Evolutionary conservation across 108 stramenopile species (phyloP).

Genomic region (Conticribra weissflogii): DNA sequence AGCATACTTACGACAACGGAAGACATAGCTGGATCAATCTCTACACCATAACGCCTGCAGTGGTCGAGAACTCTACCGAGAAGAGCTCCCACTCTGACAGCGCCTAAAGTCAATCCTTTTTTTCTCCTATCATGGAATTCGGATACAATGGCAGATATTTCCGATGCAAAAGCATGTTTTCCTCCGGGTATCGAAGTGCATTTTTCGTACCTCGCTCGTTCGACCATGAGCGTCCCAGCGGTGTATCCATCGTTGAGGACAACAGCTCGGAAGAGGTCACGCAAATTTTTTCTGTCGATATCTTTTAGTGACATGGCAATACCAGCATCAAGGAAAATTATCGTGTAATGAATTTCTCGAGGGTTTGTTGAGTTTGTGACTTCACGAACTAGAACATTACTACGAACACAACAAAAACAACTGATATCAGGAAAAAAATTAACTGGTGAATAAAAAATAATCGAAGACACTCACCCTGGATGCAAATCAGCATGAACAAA

Average conservation of each 20-base stretch:
- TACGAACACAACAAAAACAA: slow-evolving; percentile 2
- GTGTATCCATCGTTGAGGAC: slow-evolving; percentile 82
- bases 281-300: slow-evolving; percentile 76
- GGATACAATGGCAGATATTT: slow-evolving; percentile 74
- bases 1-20: slow-evolving; percentile 85
- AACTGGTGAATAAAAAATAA: no score
- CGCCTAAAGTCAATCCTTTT: slow-evolving; percentile 85
- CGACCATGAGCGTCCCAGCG: slow-evolving; percentile 89
- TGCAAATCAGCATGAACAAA: slow-evolving; percentile 82
- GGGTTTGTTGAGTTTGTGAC: slow-evolving; percentile 22
- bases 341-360: slow-evolving; percentile 42
- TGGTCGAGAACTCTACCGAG: slow-evolving; percentile 78
- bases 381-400: slow-evolving; percentile 51
- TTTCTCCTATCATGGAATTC: slow-evolving; percentile 88
- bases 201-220: slow-evolving; percentile 83
- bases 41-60: slow-evolving; percentile 84
- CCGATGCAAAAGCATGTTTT: slow-evolving; percentile 79
- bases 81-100: slow-evolving; percentile 81
- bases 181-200: slow-evolving; percentile 83
- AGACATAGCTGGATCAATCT: slow-evolving; percentile 91
- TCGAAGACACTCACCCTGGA: slow-evolving; percentile 53
- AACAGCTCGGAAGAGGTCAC: slow-evolving; percentile 84
- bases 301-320: slow-evolving; percentile 73
- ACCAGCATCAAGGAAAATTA: slow-evolving; percentile 90
- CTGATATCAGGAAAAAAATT: not conserved